A percentile compares a stretch with the other conserved stretches of the same genome.
Conservation (phyloP, 805 yeast species). For the Kluyveromyces siamensis region DNA sequence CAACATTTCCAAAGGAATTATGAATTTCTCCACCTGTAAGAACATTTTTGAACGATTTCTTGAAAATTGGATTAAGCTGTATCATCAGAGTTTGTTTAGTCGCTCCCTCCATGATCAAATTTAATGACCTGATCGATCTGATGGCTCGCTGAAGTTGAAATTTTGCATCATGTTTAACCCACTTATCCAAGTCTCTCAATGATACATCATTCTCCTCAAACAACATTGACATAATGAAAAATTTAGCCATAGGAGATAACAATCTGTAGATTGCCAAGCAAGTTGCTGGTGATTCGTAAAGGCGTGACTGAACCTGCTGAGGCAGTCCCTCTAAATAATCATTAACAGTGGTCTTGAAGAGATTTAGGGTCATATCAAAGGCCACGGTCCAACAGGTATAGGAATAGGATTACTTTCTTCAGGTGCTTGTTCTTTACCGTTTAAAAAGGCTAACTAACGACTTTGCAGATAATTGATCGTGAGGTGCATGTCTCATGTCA, state of each 20-base stretch:
- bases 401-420: not conserved
- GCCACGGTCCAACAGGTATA: too few relatives aligned
- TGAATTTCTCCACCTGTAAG: slow-evolving; percentile 67
- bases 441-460: too few relatives aligned
- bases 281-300: slow-evolving; percentile 86
- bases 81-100: slow-evolving; percentile 22
- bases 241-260: slow-evolving; percentile 82
- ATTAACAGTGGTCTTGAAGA: slow-evolving; percentile 66
- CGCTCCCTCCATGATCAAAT: slow-evolving; percentile 44
- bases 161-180: slow-evolving; percentile 58
- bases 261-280: slow-evolving; percentile 88
- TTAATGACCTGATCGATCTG: slow-evolving; percentile 65
- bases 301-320: slow-evolving; percentile 69
- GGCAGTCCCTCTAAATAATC: slow-evolving; percentile 88
- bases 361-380: slow-evolving; percentile 18
- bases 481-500: not conserved
- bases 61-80: slow-evolving; percentile 62
- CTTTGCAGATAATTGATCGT: too few relatives aligned
- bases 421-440: too few relatives aligned
- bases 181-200: slow-evolving; percentile 56
- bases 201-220: slow-evolving; percentile 70
- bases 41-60: slow-evolving; percentile 69
- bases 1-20: slow-evolving; percentile 69
- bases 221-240: slow-evolving; percentile 77
- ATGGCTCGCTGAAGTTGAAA: slow-evolving; percentile 61